Evolutionary conservation across 768 basidiomycete species (phyloP).

Genomic region (Leucogyrophana mollusca): DNA sequence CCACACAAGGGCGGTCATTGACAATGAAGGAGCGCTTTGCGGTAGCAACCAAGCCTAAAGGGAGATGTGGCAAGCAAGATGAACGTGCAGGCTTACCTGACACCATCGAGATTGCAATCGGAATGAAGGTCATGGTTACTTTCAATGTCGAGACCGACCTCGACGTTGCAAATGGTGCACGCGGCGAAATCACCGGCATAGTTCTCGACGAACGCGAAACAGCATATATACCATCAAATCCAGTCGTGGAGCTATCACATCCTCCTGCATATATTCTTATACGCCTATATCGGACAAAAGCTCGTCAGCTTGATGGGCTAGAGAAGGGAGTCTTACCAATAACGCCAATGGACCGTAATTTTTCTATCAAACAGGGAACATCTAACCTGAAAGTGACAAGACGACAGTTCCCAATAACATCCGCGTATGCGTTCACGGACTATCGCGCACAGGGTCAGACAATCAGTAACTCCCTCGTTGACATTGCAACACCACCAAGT

Average conservation of each 20-base stretch:
- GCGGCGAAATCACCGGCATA: slow-evolving; percentile 32
- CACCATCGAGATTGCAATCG: slow-evolving; percentile 21
- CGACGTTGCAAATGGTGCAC: slow-evolving; percentile 38
- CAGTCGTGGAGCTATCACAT: slow-evolving; percentile 23
- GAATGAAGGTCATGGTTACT: slow-evolving; percentile 41
- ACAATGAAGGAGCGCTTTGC: slow-evolving; percentile 10
- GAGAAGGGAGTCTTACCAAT: slow-evolving; percentile 32
- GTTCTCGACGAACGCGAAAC: slow-evolving; percentile 31
- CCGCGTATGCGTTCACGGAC: slow-evolving; percentile 42
- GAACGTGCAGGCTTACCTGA: slow-evolving; percentile 10
- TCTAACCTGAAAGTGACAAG: slow-evolving; percentile 10
- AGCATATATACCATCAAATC: background rate
- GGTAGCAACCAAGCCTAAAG: background rate
- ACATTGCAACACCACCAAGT: slow-evolving; percentile 34
- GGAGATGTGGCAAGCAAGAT: background rate
- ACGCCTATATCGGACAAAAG: slow-evolving; percentile 26
- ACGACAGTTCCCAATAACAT: slow-evolving; percentile 30
- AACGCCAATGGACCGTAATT: slow-evolving; percentile 17
- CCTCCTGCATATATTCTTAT: slow-evolving; percentile 32
- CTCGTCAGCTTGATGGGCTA: slow-evolving; percentile 23
- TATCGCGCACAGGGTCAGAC: slow-evolving; percentile 44
- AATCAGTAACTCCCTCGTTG: slow-evolving; percentile 32
- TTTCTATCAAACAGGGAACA: slow-evolving; percentile 7
- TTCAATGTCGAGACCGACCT: slow-evolving; percentile 39
- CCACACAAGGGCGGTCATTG: slow-evolving; percentile 6